Evolutionary conservation across 2,329 filamentous ascomycete species (phyloP).

Genomic region (Paraphaeosphaeria sporulosa): DNA sequence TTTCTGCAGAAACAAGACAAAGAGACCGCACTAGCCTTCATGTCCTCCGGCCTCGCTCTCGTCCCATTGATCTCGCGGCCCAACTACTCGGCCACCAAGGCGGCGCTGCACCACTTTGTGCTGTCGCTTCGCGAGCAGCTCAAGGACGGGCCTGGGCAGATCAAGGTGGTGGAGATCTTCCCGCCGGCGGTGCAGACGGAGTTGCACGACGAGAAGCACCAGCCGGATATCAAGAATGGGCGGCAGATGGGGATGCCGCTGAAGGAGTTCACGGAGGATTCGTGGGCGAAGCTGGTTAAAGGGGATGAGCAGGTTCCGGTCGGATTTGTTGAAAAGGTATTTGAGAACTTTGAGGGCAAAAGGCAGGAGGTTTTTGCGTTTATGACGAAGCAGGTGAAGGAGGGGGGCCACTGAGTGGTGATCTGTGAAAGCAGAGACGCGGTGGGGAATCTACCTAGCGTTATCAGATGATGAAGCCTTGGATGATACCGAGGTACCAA

Average conservation of each 20-base stretch:
- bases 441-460: too few relatives aligned
- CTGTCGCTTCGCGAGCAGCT: constrained; percentile 61
- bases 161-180: constrained; percentile 64
- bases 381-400: constrained; percentile 26
- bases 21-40: constrained; percentile 55
- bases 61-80: constrained; percentile 57
- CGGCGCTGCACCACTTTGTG: constrained; percentile 63
- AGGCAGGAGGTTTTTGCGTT: constrained; percentile 52
- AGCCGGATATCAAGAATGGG: constrained; percentile 61
- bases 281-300: constrained; percentile 55
- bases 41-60: constrained; percentile 60
- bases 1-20: constrained; percentile 56
- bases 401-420: constrained; percentile 8
- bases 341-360: constrained; percentile 57
- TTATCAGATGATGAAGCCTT: too few relatives aligned
- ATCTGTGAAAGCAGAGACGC: too few relatives aligned
- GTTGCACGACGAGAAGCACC: constrained; percentile 62
- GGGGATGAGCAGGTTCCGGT: constrained; percentile 63
- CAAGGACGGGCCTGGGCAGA: constrained; percentile 52
- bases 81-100: constrained; percentile 65
- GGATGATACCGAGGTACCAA: too few relatives aligned
- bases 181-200: constrained; percentile 66
- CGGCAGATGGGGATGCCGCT: constrained; percentile 62
- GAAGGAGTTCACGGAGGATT: constrained; percentile 59
- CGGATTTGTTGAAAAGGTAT: constrained; percentile 52